Evolutionary conservation across 345 rosid species (phyloP).

Genomic region (Eucalyptus regnans): DNA sequence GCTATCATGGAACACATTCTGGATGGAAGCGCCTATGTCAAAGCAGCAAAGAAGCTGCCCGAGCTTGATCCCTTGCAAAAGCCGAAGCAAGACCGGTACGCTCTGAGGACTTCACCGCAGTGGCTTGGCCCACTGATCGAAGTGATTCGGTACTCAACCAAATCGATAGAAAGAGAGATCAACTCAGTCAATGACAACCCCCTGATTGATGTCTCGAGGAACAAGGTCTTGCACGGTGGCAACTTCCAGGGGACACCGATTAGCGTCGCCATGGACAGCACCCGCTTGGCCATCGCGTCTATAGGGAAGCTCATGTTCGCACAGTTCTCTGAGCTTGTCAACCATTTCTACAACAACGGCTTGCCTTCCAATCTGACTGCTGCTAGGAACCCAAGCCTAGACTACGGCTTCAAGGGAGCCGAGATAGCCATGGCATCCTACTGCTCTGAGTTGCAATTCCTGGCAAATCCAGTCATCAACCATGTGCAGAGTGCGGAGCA

Average conservation of each 20-base stretch:
- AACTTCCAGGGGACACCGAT: neutral
- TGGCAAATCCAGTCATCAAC: neutral
- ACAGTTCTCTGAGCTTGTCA: neutral
- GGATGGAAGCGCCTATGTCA: neutral
- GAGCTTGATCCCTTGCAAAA: neutral
- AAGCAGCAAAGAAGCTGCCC: neutral
- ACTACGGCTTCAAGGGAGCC: neutral
- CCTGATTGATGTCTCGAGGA: neutral
- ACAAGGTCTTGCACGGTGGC: neutral
- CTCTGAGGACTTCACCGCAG: neutral
- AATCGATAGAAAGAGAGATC: neutral
- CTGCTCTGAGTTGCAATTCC: neutral
- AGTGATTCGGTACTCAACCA: neutral
- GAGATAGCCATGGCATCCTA: neutral
- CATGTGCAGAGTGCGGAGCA: neutral
- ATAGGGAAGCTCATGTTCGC: neutral
- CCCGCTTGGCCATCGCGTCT: neutral
- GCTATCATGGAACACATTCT: neutral
- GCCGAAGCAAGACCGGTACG: neutral
- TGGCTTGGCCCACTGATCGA: neutral
- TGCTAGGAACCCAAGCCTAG: neutral
- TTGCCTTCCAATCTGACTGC: neutral
- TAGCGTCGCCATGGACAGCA: neutral
- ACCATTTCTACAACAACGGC: neutral
- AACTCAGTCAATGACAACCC: neutral